These are phyloP conservation scores for Penicillium lividum DNA, from an alignment of 495 filamentous ascomycete species.

Conservation along the genomic window DNA sequence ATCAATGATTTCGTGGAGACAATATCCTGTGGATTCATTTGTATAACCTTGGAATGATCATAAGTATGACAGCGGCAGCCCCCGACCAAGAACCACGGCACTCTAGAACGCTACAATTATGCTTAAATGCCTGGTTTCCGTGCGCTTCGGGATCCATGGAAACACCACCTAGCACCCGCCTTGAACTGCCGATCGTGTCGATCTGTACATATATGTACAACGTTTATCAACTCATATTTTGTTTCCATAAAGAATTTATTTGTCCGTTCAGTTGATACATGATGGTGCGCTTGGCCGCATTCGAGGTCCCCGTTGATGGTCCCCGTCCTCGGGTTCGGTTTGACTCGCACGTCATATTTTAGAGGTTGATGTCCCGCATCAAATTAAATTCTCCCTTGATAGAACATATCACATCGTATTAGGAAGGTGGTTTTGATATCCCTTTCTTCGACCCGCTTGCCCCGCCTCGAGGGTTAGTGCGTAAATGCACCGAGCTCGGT, in stretches of 20 bases:
- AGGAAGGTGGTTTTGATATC: not conserved
- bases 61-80: conserved; percentile 24
- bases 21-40: not conserved
- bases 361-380: not conserved
- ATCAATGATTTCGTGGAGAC: not conserved
- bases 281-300: too few relatives aligned
- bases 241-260: too few relatives aligned
- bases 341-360: conserved; percentile 7
- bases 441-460: not conserved
- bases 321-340: not conserved
- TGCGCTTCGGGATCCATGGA: conserved; percentile 15
- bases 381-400: not conserved
- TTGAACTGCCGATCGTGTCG: conserved; percentile 12
- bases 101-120: conserved; percentile 24
- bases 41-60: not conserved
- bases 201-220: not conserved
- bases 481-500: not conserved
- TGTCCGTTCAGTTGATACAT: too few relatives aligned
- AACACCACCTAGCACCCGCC: conserved; percentile 2
- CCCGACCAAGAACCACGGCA: conserved; percentile 19
- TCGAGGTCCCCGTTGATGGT: too few relatives aligned
- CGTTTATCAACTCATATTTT: too few relatives aligned
- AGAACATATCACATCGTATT: conserved; percentile 2
- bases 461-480: not conserved
- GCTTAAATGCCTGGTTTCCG: conserved; percentile 18